phyloP scores from a whole-genome alignment of 1,284 basidiomycete genomes.

The Boletus sp. region DNA sequence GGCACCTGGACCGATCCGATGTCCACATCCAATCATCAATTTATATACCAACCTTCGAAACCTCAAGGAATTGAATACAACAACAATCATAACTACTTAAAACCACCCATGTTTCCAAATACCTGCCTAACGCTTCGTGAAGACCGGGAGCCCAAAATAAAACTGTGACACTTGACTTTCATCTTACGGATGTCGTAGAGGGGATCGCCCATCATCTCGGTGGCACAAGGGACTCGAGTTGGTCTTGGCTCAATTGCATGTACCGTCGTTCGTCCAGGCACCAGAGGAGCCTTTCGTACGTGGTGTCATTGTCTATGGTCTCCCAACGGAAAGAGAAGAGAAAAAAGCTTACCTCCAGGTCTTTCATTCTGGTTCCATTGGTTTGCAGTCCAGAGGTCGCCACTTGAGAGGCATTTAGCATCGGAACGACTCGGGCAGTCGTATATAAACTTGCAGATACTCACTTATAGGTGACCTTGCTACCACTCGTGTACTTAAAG shows the following conservation, averaged over 20 bases:
- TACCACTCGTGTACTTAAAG: constrained; percentile 19
- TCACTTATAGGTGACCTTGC: constrained; percentile 20
- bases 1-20: too few species aligned
- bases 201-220: neutral
- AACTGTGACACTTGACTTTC: too few species aligned
- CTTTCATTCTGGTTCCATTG: constrained; percentile 21
- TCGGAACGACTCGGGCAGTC: neutral
- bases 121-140: neutral
- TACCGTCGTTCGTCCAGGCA: constrained; percentile 18
- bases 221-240: neutral
- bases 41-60: too few species aligned
- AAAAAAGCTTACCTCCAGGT: constrained; percentile 19
- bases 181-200: neutral
- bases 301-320: neutral
- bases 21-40: too few species aligned
- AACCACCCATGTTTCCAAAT: too few species aligned
- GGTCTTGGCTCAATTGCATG: constrained; percentile 11
- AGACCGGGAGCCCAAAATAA: neutral
- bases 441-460: neutral
- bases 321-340: neutral
- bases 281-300: constrained; percentile 8
- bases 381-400: constrained; percentile 21
- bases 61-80: too few species aligned
- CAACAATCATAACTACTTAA: too few species aligned
- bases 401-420: constrained; percentile 13